These are phyloP conservation scores for Lipomyces japonicus DNA, from an alignment of 805 yeast species.

Conservation along the genomic window DNA sequence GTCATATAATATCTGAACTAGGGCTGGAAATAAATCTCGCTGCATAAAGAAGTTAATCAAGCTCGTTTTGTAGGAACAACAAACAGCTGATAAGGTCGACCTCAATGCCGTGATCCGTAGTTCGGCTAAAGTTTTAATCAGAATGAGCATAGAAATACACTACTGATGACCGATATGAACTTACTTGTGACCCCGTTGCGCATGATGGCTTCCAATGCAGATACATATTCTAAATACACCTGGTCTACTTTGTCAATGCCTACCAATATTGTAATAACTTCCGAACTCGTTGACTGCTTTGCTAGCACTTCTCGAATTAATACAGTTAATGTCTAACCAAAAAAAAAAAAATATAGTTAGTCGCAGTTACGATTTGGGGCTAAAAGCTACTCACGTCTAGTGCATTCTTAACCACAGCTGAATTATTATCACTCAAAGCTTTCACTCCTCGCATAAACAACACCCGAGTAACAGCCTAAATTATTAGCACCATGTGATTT, in stretches of 20 bases:
- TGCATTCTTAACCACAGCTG: slow-evolving; percentile 18
- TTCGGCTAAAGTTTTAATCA: slow-evolving; percentile 9
- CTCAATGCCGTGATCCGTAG: slow-evolving; percentile 34
- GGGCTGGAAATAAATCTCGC: slow-evolving; percentile 40
- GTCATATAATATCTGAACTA: slow-evolving; percentile 36
- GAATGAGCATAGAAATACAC: too few relatives aligned
- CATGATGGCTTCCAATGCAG: slow-evolving; percentile 32
- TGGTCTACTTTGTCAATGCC: slow-evolving; percentile 38
- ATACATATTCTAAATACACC: slow-evolving; percentile 30
- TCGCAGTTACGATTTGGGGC: background rate
- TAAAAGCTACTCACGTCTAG: slow-evolving; percentile 13
- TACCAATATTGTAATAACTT: slow-evolving; percentile 36
- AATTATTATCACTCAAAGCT: slow-evolving; percentile 23
- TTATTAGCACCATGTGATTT: background rate
- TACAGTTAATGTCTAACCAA: slow-evolving; percentile 27
- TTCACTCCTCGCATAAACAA: slow-evolving; percentile 31
- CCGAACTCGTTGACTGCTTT: slow-evolving; percentile 34
- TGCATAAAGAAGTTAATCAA: slow-evolving; percentile 37
- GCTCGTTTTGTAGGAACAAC: slow-evolving; percentile 36
- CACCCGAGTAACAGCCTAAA: slow-evolving; percentile 16
- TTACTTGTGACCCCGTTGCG: slow-evolving; percentile 22
- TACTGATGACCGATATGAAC: too few relatives aligned
- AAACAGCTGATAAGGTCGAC: slow-evolving; percentile 34
- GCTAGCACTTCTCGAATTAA: slow-evolving; percentile 33
- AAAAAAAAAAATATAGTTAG: slow-evolving; percentile 2